A percentile compares a stretch with the other conserved stretches of the same genome.
Evolutionary conservation across 2,329 filamentous ascomycete genomes (phyloP).

Genomic region (Paracoccidioides brasiliensis): DNA sequence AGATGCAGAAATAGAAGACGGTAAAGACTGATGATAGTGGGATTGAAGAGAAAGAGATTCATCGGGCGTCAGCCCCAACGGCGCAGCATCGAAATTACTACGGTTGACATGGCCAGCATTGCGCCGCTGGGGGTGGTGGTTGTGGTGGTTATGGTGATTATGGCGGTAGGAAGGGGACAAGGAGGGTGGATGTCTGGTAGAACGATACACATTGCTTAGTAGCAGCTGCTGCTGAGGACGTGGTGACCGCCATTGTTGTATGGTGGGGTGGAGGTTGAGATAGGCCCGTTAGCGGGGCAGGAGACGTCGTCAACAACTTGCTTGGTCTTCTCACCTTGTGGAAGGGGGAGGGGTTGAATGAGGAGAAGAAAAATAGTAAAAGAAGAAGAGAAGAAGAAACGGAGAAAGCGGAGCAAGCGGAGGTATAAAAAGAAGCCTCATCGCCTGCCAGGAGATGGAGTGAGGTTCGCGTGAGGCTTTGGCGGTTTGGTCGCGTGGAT

Average conservation of each 20-base stretch:
- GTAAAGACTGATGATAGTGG: neutral
- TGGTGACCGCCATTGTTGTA: conserved; percentile 5
- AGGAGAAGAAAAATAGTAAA: neutral
- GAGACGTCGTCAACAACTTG: neutral
- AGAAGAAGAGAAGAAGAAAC: neutral
- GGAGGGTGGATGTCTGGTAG: neutral
- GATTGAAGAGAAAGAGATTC: neutral
- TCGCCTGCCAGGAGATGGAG: neutral
- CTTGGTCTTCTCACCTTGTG: conserved; percentile 1
- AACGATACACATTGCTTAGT: neutral
- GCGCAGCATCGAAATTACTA: neutral
- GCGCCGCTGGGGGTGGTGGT: neutral
- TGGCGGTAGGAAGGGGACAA: conserved; percentile 5
- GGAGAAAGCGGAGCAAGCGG: neutral
- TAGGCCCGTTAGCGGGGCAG: conserved; percentile 3
- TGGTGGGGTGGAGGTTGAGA: conserved; percentile 2
- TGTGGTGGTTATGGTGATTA: conserved; percentile 7
- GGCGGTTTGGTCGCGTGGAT: neutral
- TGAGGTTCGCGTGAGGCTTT: neutral
- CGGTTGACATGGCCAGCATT: neutral
- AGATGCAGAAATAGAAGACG: neutral
- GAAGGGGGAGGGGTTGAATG: neutral
- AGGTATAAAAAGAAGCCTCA: neutral
- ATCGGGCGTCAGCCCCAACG: neutral
- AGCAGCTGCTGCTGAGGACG: neutral